Evolutionary conservation across 139 green algal genomes (phyloP).

Genomic region (Gonium pectorale): DNA sequence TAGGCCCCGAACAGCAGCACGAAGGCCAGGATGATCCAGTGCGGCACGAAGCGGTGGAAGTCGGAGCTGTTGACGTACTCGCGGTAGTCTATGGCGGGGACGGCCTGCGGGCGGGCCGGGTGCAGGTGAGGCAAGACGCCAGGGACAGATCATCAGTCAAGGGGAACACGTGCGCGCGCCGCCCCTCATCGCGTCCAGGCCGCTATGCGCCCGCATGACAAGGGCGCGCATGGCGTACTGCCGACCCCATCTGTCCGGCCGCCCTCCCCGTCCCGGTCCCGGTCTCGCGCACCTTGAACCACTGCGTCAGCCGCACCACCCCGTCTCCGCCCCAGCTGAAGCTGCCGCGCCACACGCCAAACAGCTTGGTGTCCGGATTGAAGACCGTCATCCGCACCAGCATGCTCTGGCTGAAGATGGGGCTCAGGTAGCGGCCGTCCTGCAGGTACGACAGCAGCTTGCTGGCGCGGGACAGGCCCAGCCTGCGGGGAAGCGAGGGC

Average conservation of each 20-base stretch:
- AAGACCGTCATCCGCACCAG: slow-evolving; percentile 20
- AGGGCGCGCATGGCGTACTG: too few species aligned
- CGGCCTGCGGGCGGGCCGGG: slow-evolving; percentile 3
- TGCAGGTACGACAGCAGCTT: slow-evolving; percentile 47
- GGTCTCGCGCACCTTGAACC: slow-evolving; percentile 3
- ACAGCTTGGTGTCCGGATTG: slow-evolving; percentile 45
- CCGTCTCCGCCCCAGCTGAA: slow-evolving; percentile 41
- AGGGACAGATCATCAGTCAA: too few species aligned
- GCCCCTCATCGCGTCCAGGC: too few species aligned
- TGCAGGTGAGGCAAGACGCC: background rate
- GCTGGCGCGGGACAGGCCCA: background rate
- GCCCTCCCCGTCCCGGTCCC: too few species aligned
- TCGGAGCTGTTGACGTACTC: slow-evolving; percentile 18
- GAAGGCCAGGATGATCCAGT: slow-evolving; percentile 57
- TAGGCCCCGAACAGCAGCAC: slow-evolving; percentile 22
- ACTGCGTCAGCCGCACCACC: slow-evolving; percentile 39
- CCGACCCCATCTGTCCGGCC: too few species aligned
- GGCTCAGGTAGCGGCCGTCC: slow-evolving; percentile 46
- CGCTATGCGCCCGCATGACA: too few species aligned
- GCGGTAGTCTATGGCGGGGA: slow-evolving; percentile 58
- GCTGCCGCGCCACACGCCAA: slow-evolving; percentile 40
- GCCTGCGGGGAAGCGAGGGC: background rate
- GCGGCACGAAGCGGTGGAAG: slow-evolving; percentile 47
- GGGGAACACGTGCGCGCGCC: too few species aligned
- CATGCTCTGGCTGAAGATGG: background rate